Evolutionary conservation across 805 yeast genomes (phyloP), one percentile per base, ranked within the genome.

Genomic region (Hanseniaspora occidentalis): DNA sequence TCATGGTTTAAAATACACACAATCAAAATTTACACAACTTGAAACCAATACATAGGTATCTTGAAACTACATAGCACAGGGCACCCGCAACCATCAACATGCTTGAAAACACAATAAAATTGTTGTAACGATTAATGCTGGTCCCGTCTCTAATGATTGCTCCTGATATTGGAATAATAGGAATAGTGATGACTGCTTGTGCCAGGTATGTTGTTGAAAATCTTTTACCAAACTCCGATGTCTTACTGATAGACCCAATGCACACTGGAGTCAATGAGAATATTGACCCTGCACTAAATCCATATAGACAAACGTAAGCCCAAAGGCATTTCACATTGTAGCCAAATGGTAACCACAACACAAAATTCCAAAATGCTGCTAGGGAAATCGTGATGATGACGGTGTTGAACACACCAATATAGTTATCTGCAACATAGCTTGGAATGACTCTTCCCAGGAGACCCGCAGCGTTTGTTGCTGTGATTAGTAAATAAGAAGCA

Each of bases 151-250:
- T 65, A 36, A 69, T 62, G 31, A 69, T 57, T 2, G 64, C 63
- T 26, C 73, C 66, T 0, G 70, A 67, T 7, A 66, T 52, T 2
- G 75, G 75, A 19, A 70, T 60, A 13, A 65, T 57, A 5, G 62
- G 56, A 24, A 71, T 54, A 38, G 61, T 58, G 14, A 66, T 66
- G 46, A 71, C 63, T 2, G 79, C 66, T 4, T 70, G 74, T 49
- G 72, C 56, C 34, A 72, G 65, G 51, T 74, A 75, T 52, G 72
- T 65, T 2, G 73, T 66, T 2, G 74, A 70, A 49, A 69, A 70
- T 20, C 71, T 62, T 46, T 65, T 64, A 11, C 75, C 76, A 49
- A 69, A 70, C 41, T 60, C 64, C 26, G 67, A 68, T 1, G 67
- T 64, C 37, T 67, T 66, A 23, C 75, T 69, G 26, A 74, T 70